Percentiles rank a stretch among this genome's conserved stretches.
Conservation (phyloP, 495 filamentous ascomycete genomes). For the Xylaria palmicola region DNA sequence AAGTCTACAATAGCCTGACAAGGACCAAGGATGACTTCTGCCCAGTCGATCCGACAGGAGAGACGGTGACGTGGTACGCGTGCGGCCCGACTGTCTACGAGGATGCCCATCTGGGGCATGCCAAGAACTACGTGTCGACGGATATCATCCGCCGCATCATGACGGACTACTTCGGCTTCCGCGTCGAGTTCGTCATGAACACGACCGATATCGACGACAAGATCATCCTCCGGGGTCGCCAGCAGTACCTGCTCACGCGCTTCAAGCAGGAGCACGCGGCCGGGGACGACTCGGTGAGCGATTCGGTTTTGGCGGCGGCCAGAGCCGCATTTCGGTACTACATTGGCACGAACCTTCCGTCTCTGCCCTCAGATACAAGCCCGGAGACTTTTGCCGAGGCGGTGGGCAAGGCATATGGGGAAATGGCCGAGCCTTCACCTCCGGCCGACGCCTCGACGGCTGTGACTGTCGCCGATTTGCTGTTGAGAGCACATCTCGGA, state of each 20-base stretch:
- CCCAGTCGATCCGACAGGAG: conserved; percentile 57
- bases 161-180: conserved; percentile 75
- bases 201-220: conserved; percentile 90
- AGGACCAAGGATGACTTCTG: conserved; percentile 65
- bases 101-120: conserved; percentile 73
- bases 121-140: conserved; percentile 84
- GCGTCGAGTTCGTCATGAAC: conserved; percentile 88
- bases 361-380: conserved; percentile 24
- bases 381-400: conserved; percentile 24
- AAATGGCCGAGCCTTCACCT: conserved; percentile 8
- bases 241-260: conserved; percentile 62
- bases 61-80: conserved; percentile 71
- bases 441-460: not conserved
- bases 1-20: conserved; percentile 67
- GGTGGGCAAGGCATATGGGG: conserved; percentile 24
- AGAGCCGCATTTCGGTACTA: conserved; percentile 27
- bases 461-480: conserved; percentile 40
- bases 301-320: conserved; percentile 21
- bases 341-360: conserved; percentile 29
- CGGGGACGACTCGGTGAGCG: conserved; percentile 22
- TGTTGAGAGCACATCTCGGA: conserved; percentile 35
- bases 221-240: conserved; percentile 73
- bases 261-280: conserved; percentile 34
- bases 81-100: conserved; percentile 85
- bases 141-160: conserved; percentile 86